A percentile compares a stretch with the other conserved stretches of the same genome.
These are phyloP conservation scores for Hypoxylon sp. DNA, from an alignment of 2,329 filamentous ascomycete species.

Conservation along the genomic window DNA sequence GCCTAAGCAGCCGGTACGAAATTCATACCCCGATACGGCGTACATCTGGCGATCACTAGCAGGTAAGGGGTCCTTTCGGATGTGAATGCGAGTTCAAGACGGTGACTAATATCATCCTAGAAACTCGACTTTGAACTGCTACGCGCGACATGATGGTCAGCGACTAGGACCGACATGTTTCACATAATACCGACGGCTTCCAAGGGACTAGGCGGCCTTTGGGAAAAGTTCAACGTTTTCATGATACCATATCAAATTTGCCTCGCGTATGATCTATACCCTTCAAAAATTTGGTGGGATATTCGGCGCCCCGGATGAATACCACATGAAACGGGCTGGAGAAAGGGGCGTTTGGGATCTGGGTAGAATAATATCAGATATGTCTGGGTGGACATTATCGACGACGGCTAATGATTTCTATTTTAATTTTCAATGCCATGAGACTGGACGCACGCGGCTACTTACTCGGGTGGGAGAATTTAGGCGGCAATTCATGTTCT, in stretches of 20 bases:
- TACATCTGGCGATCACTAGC: constrained; percentile 42
- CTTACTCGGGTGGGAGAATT: neutral
- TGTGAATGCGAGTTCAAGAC: neutral
- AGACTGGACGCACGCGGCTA: neutral
- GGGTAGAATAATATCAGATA: neutral
- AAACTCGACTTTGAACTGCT: constrained; percentile 30
- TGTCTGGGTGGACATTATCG: neutral
- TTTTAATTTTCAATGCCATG: neutral
- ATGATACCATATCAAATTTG: neutral
- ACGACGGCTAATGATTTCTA: neutral
- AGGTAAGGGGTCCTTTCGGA: constrained; percentile 23
- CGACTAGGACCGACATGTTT: neutral
- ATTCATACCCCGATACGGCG: constrained; percentile 36
- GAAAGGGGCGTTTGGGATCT: constrained; percentile 3
- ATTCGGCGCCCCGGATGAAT: neutral
- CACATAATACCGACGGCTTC: neutral
- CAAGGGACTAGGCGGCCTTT: neutral
- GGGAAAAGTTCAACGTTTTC: neutral
- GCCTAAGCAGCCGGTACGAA: constrained; percentile 20
- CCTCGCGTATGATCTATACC: neutral
- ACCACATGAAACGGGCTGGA: neutral
- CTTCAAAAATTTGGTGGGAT: neutral
- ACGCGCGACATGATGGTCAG: too few relatives aligned
- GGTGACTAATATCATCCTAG: constrained; percentile 24
- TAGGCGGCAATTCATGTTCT: neutral